These are phyloP conservation scores for Zygoascus bituminiphila DNA, from an alignment of 805 yeast species.

Conservation along the genomic window DNA sequence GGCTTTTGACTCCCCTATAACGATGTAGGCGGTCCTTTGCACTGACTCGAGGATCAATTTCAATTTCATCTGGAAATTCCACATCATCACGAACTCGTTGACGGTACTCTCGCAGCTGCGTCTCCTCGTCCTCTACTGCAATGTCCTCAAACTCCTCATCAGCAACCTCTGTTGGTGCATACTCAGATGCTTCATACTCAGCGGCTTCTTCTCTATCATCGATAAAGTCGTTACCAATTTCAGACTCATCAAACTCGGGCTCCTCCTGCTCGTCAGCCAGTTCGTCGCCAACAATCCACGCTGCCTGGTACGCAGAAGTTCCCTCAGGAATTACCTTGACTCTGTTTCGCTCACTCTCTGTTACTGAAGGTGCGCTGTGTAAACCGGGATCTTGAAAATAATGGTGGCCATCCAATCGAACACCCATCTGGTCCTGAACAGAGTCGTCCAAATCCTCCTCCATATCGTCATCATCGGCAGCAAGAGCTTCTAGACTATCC, in stretches of 20 bases:
- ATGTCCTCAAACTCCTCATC: slow-evolving; percentile 63
- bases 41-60: slow-evolving; percentile 64
- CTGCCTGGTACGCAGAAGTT: slow-evolving; percentile 67
- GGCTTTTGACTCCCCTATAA: slow-evolving; percentile 80
- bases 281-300: slow-evolving; percentile 52
- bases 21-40: slow-evolving; percentile 68
- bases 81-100: slow-evolving; percentile 68
- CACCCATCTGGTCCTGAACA: slow-evolving; percentile 33
- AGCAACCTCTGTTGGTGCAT: slow-evolving; percentile 11
- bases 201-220: slow-evolving; percentile 26
- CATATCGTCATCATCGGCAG: slow-evolving; percentile 18
- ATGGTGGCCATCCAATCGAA: slow-evolving; percentile 48
- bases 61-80: slow-evolving; percentile 94
- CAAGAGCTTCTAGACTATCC: slow-evolving; percentile 25
- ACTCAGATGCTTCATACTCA: slow-evolving; percentile 19
- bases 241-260: neutral
- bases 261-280: slow-evolving; percentile 34
- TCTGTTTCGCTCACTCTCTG: slow-evolving; percentile 22
- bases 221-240: neutral
- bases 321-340: slow-evolving; percentile 49
- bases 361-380: slow-evolving; percentile 15
- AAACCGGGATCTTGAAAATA: slow-evolving; percentile 33
- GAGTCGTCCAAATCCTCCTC: slow-evolving; percentile 27
- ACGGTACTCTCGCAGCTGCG: slow-evolving; percentile 64
- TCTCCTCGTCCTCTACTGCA: slow-evolving; percentile 72